phyloP scores from a whole-genome alignment of 2,329 filamentous ascomycete genomes.

The Aspergillus brasiliensis region DNA sequence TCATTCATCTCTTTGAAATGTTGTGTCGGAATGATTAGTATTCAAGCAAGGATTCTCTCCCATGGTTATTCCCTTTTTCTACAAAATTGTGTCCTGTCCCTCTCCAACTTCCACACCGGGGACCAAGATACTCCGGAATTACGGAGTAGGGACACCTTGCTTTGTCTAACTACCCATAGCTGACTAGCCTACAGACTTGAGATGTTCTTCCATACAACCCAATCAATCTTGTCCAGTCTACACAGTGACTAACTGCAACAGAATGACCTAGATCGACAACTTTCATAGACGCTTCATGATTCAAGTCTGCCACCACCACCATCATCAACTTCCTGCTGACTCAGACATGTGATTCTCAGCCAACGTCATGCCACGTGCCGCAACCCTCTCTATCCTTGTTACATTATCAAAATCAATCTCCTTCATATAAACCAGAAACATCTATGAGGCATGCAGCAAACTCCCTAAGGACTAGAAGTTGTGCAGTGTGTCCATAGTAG shows the following conservation, averaged over 20 bases:
- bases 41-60: not conserved
- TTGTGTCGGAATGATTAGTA: not conserved
- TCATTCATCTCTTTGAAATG: not conserved
- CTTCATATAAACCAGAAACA: too few species aligned
- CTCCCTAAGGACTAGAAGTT: too few species aligned
- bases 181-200: too few species aligned
- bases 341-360: conserved; percentile 13
- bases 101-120: not conserved
- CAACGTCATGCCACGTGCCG: conserved; percentile 8
- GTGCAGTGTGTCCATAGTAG: not conserved
- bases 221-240: not conserved
- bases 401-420: not conserved
- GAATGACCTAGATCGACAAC: not conserved
- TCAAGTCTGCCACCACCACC: not conserved
- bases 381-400: not conserved
- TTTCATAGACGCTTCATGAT: not conserved
- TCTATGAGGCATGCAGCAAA: too few species aligned
- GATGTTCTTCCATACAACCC: too few species aligned
- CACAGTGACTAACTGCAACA: not conserved
- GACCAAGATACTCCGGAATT: not conserved
- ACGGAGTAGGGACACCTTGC: too few species aligned
- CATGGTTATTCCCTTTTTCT: too few species aligned
- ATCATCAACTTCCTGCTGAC: conserved; percentile 5
- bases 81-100: too few species aligned
- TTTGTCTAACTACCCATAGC: too few species aligned